phyloP scores from a whole-genome alignment of 73 alveolate species.

The Tetrahymena borealis region DNA sequence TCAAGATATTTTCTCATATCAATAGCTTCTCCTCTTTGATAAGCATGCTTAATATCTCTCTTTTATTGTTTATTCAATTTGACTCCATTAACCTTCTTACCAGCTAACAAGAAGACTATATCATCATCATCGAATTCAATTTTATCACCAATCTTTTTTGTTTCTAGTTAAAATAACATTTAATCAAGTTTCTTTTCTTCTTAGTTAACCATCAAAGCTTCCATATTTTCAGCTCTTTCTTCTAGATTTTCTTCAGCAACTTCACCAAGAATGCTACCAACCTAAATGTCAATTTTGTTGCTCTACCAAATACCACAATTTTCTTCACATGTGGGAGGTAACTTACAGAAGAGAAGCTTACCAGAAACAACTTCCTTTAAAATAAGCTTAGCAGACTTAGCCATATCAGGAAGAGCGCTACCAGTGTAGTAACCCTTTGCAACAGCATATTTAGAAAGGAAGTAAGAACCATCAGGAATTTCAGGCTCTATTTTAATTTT shows the following conservation, averaged over 20 bases:
- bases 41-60: conserved; percentile 47
- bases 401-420: conserved; percentile 95
- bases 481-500: conserved; percentile 62
- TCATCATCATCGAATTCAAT: conserved; percentile 11
- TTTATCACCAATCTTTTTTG: conserved; percentile 9
- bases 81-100: conserved; percentile 35
- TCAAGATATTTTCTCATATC: conserved; percentile 25
- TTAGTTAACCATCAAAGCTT: conserved; percentile 9
- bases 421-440: conserved; percentile 90
- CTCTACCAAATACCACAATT: conserved; percentile 46
- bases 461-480: conserved; percentile 66
- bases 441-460: conserved; percentile 71
- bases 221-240: conserved; percentile 31
- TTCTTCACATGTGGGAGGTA: conserved; percentile 83
- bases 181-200: conserved; percentile 18
- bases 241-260: not conserved
- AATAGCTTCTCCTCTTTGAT: conserved; percentile 43
- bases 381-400: conserved; percentile 86
- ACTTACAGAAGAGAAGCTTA: conserved; percentile 75
- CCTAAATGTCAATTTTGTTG: conserved; percentile 4
- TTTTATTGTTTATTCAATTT: conserved; percentile 44
- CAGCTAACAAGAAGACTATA: conserved; percentile 26
- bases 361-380: conserved; percentile 93
- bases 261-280: not conserved
- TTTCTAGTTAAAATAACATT: not conserved